Base-by-base conservation (phyloP, 2,329 filamentous ascomycete species). In the Penicillium sp. region DNA sequence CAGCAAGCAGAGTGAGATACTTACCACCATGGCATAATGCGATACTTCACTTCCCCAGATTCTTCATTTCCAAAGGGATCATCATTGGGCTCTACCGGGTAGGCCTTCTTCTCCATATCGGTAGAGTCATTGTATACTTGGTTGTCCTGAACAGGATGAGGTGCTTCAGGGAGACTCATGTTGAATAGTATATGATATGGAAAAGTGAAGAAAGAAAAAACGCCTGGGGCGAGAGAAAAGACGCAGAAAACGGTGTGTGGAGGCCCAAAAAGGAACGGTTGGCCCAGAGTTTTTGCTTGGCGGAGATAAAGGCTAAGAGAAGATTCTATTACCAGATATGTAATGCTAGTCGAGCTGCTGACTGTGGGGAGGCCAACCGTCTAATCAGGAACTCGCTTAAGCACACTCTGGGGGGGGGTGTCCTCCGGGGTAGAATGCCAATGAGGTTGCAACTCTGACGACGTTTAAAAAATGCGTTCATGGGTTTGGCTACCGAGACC, bases 11-110 rank as follows among this genome's bases (percentile, higher is more conserved):
- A 17, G 6, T 22, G 24, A 7, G 26, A 46, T 24, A 60, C 58
- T 52, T 45, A 61, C 59, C 59, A 61, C 75, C 75, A 78, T 40
- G 66, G 63, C 67, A 75, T 70, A 1, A 73, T 75, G 53, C 71
- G 71, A 57, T 75, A 77, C 51, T 77, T 70, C 43, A 77, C 69
- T 46, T 72, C 69, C 17, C 64, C 59, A 28, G 54, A 51, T 45
- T 62, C 61, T 54, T 69, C 67, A 55, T 69, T 58, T 31, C 67
- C 66, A 55, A 69, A 69, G 3, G 65, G 64, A 52, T 69, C 67
- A 2, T 58, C 57, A 7, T 39, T 43, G 3, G 41, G 51, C 15
- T 58, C 54, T 39, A 54, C 53, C 13, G 48, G 35, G 9, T 52
- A 45, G 22, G 28, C 24, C 28, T 50, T 49, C 42, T 60, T 60